Evolutionary conservation across 805 yeast species (phyloP), one percentile per base, ranked within the genome.

Genomic region (Starmerella gropengiesseri): DNA sequence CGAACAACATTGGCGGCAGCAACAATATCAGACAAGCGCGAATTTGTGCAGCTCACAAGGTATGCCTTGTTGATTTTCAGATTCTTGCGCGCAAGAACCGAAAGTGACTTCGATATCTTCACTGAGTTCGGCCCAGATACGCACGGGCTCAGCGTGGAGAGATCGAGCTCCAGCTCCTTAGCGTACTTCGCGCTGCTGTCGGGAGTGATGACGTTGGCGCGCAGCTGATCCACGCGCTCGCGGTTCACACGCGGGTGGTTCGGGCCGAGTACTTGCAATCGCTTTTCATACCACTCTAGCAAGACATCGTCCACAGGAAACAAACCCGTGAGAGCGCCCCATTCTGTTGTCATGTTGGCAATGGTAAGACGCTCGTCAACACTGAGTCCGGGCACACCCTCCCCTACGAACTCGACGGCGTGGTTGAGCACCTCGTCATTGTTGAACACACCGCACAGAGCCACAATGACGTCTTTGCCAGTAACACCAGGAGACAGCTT

Each of bases 101-200:
- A 65, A 42, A 89, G 71, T 0, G 96, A 73, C 56, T 70, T 84
- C 21, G 94, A 78, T 23, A 91, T 73, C 66, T 91, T 91, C 57
- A 91, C 99, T 14, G 95, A 84, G 69, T 91, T 91, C 51, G 99
- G 99, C 16, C 99, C 99, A 0, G 95, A 82, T 16, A 89, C 76
- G 60, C 78, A 81, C 23, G 96, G 96, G 12, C 93, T 74, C 50
- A 91, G 68, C 4, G 94, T 74, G 8, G 76, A 64, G 44, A 91
- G 69, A 58, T 91, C 96, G 28, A 91, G 72, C 3, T 74, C 75
- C 54, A 91, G 71, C 54, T 81, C 82, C 67, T 91, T 91, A 35
- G 95, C 95, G 59, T 91, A 91, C 42, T 61, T 69, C 4, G 97
- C 89, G 63, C 81, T 91, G 2, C 64, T 25, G 58, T 87, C 97